Percentiles rank a stretch among this genome's conserved stretches.
These are phyloP conservation scores for Rutidosis leptorrhynchoides DNA, from an alignment of 129 eudicot genomes.

Conservation along the genomic window DNA sequence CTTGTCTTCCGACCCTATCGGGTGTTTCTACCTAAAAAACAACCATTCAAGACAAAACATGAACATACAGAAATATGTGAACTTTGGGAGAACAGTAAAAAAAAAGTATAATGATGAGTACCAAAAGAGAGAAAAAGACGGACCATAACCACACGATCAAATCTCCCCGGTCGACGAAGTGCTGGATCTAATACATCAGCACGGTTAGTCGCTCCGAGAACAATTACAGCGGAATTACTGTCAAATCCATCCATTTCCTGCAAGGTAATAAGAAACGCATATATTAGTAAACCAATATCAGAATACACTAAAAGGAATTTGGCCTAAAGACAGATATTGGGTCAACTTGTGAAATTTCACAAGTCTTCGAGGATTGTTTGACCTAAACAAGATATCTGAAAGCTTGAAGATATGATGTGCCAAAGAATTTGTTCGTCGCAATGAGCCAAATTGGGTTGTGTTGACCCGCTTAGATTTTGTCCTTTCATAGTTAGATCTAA, in stretches of 20 bases:
- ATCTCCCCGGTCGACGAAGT: slow-evolving; percentile 98
- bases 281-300: neutral
- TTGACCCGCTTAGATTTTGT: neutral
- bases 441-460: neutral
- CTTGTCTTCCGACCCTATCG: slow-evolving; percentile 87
- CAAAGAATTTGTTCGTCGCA: neutral
- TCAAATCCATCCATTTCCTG: slow-evolving; percentile 99
- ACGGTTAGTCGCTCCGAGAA: slow-evolving; percentile 98
- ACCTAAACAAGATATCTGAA: neutral
- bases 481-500: neutral
- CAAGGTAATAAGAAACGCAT: slow-evolving; percentile 29
- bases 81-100: neutral
- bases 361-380: neutral
- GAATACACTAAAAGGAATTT: neutral
- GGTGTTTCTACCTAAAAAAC: slow-evolving; percentile 90
- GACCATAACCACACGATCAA: slow-evolving; percentile 98
- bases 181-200: slow-evolving; percentile 98
- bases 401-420: neutral
- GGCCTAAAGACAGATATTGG: neutral
- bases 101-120: slow-evolving; percentile 13
- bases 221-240: slow-evolving; percentile 96
- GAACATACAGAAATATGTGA: neutral
- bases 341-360: neutral
- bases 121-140: slow-evolving; percentile 34
- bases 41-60: neutral